These are phyloP conservation scores for Verticillium albo-atrum DNA, from an alignment of 2,329 filamentous ascomycete genomes.

Conservation along the genomic window DNA sequence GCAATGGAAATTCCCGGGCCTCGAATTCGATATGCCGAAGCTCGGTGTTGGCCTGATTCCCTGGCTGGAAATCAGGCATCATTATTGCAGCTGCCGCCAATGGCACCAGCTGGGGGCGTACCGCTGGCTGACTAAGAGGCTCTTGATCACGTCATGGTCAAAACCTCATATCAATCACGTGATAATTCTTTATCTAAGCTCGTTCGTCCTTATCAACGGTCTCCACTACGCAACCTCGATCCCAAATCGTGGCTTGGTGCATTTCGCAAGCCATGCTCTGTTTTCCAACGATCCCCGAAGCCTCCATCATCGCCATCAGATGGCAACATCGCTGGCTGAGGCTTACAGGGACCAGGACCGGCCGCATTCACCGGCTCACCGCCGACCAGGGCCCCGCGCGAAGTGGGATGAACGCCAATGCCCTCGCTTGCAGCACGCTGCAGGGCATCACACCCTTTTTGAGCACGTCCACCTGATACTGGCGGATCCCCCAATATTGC, in stretches of 20 bases:
- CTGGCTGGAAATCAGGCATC: background rate
- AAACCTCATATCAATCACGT: background rate
- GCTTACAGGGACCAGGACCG: background rate
- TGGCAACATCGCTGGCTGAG: background rate
- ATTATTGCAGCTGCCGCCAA: background rate
- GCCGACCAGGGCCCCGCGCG: background rate
- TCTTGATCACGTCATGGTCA: background rate
- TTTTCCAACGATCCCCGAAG: too few relatives aligned
- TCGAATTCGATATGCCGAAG: slow-evolving; percentile 10
- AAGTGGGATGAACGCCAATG: slow-evolving; percentile 4
- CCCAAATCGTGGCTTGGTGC: background rate
- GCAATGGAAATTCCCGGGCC: slow-evolving; percentile 15
- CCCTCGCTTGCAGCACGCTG: slow-evolving; percentile 10
- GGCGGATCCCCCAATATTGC: slow-evolving; percentile 12
- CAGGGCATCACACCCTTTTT: background rate
- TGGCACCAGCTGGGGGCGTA: background rate
- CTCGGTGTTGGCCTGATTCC: slow-evolving; percentile 5
- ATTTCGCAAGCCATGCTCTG: too few relatives aligned
- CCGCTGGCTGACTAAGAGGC: background rate
- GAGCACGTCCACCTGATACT: slow-evolving; percentile 2
- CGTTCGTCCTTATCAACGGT: background rate
- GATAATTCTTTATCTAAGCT: background rate
- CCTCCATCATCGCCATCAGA: background rate
- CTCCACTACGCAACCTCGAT: background rate
- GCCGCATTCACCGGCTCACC: background rate